Evolutionary conservation across 129 eudicot genomes (phyloP).

Genomic region (Sambucus nigra): DNA sequence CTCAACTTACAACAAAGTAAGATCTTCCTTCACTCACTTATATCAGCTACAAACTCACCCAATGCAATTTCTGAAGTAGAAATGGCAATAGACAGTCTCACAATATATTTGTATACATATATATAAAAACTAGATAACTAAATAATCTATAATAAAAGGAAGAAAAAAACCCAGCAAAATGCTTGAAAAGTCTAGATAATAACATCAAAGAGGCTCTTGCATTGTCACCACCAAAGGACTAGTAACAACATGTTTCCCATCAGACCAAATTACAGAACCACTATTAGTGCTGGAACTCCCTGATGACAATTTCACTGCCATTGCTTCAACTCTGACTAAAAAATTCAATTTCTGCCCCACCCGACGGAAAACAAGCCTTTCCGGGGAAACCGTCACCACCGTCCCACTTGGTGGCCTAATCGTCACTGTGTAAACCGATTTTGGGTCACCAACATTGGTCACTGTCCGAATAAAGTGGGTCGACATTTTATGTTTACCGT

Average conservation of each 20-base stretch:
- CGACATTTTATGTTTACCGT: constrained; percentile 57
- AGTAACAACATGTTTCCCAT: constrained; percentile 63
- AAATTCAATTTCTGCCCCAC: constrained; percentile 70
- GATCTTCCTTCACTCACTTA: too few relatives aligned
- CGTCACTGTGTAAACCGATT: constrained; percentile 49
- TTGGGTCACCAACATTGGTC: constrained; percentile 64
- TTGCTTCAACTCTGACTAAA: constrained; percentile 61
- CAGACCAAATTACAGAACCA: constrained; percentile 74
- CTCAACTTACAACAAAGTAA: too few relatives aligned
- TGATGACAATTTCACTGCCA: constrained; percentile 47
- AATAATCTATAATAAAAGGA: too few relatives aligned
- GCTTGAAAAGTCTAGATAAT: too few relatives aligned
- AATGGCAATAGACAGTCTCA: too few relatives aligned
- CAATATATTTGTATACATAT: too few relatives aligned
- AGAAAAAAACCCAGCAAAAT: too few relatives aligned
- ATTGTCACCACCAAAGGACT: constrained; percentile 80
- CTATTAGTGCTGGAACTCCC: constrained; percentile 60
- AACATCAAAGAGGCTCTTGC: constrained; percentile 52
- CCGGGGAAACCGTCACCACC: constrained; percentile 66
- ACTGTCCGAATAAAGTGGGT: constrained; percentile 69
- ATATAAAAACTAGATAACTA: too few relatives aligned
- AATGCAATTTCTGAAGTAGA: too few relatives aligned
- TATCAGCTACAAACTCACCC: too few relatives aligned
- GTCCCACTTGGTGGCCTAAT: constrained; percentile 50
- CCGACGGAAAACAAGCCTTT: constrained; percentile 50